Conservation (phyloP, 2,329 filamentous ascomycete genomes). For the Stemphylium vesicarium region DNA sequence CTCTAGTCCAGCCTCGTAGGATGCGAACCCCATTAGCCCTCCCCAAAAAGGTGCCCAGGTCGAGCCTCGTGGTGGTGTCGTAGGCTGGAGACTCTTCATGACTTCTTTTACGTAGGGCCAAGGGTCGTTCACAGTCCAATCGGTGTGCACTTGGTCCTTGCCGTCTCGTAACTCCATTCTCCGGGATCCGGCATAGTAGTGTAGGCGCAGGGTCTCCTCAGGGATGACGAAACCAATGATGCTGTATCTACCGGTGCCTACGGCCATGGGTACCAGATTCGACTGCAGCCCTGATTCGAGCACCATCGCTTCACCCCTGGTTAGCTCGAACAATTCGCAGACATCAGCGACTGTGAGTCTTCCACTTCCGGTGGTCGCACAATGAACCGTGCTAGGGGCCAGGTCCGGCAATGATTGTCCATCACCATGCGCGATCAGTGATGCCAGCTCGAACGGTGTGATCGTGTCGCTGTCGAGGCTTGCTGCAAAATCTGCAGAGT, state of each 20-base stretch:
- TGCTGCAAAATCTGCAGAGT: conserved; percentile 7
- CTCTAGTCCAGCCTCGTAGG: conserved; percentile 80
- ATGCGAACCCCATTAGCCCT: conserved; percentile 83
- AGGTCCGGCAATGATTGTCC: conserved; percentile 27
- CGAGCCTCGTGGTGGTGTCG: conserved; percentile 28
- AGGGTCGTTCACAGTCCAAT: conserved; percentile 38
- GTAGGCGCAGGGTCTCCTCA: conserved; percentile 54
- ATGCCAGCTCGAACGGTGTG: conserved; percentile 32
- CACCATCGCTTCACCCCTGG: conserved; percentile 49
- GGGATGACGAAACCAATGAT: conserved; percentile 72
- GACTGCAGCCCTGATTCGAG: conserved; percentile 57
- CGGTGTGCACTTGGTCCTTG: conserved; percentile 31
- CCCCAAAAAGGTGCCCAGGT: conserved; percentile 71
- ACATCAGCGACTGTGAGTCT: conserved; percentile 46
- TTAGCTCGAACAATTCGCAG: conserved; percentile 45
- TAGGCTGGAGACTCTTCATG: conserved; percentile 46
- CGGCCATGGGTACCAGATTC: conserved; percentile 49
- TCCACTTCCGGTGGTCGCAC: conserved; percentile 43
- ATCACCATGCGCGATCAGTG: conserved; percentile 37
- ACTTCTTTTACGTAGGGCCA: conserved; percentile 51
- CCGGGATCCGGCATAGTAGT: conserved; percentile 39
- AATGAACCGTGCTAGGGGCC: conserved; percentile 41
- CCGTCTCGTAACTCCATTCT: conserved; percentile 41
- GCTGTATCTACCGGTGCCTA: conserved; percentile 68
- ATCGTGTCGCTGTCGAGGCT: conserved; percentile 21